Evolutionary conservation across 1,284 basidiomycete species (phyloP).

Genomic region (Apiotrichum gracile): DNA sequence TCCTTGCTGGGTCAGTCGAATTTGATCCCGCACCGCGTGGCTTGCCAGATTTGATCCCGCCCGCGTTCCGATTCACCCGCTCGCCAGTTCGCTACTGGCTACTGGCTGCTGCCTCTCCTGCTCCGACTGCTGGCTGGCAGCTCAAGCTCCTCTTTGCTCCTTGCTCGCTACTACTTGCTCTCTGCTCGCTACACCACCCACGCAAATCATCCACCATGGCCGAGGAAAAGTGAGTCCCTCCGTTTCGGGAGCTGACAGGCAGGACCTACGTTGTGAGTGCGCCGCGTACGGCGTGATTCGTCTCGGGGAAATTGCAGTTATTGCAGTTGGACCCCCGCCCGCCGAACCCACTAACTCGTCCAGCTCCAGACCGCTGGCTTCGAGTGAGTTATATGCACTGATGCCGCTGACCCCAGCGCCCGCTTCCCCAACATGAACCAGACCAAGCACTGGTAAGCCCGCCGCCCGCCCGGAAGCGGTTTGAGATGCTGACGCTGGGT

Average conservation of each 20-base stretch:
- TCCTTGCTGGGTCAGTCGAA: no score
- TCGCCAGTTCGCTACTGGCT: no score
- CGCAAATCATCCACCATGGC: conserved; percentile 25
- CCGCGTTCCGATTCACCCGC: no score
- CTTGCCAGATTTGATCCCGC: no score
- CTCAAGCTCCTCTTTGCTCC: background rate
- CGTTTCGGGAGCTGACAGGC: conserved; percentile 8
- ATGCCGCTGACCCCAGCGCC: conserved; percentile 50
- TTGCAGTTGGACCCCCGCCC: no score
- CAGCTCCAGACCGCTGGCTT: conserved; percentile 49
- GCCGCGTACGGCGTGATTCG: no score
- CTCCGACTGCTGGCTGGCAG: no score
- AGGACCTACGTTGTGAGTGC: conserved; percentile 46
- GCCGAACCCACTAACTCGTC: background rate
- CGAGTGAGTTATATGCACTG: conserved; percentile 40
- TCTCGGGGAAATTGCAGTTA: no score
- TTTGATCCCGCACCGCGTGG: background rate
- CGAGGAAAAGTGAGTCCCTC: conserved; percentile 37
- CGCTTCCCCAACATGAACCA: conserved; percentile 96
- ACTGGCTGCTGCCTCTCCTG: no score
- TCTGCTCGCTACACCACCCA: background rate
- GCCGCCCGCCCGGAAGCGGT: background rate
- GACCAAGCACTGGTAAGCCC: conserved; percentile 78
- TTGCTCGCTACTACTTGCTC: background rate
- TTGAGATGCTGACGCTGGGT: background rate